These are phyloP conservation scores for Hemileccinum impolitum DNA, from an alignment of 768 basidiomycete species.

Conservation along the genomic window DNA sequence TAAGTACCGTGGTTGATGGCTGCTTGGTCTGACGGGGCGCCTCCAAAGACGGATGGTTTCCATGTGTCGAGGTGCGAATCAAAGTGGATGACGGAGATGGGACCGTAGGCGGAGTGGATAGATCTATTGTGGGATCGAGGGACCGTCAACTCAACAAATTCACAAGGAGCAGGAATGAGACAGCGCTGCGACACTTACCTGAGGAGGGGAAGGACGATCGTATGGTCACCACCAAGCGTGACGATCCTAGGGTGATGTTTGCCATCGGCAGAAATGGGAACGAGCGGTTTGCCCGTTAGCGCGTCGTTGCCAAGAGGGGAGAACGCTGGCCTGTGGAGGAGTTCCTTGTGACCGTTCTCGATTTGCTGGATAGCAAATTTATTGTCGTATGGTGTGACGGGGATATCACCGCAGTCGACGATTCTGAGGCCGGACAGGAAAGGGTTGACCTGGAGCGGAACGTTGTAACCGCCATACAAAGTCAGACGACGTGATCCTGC, in stretches of 20 bases:
- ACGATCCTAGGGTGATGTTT: conserved; percentile 75
- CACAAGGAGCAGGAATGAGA: background rate
- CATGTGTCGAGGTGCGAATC: conserved; percentile 83
- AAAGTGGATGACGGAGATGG: conserved; percentile 82
- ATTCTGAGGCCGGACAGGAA: conserved; percentile 64
- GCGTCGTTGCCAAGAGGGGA: conserved; percentile 63
- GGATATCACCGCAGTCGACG: conserved; percentile 78
- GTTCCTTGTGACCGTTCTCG: conserved; percentile 64
- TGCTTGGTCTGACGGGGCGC: conserved; percentile 66
- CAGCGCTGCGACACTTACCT: conserved; percentile 13
- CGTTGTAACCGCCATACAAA: conserved; percentile 75
- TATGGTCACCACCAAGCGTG: conserved; percentile 87
- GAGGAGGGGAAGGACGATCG: conserved; percentile 64
- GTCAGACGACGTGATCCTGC: conserved; percentile 74
- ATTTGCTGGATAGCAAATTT: conserved; percentile 71
- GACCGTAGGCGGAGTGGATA: conserved; percentile 72
- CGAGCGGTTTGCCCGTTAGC: conserved; percentile 51
- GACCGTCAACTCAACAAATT: background rate
- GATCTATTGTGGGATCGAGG: conserved; percentile 42
- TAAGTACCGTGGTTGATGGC: conserved; percentile 87
- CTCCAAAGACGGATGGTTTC: conserved; percentile 74
- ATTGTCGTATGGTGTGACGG: conserved; percentile 78
- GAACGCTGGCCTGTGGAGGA: conserved; percentile 61
- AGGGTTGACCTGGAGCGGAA: conserved; percentile 69
- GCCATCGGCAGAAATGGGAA: conserved; percentile 64